Conservation (phyloP, 2,329 filamentous ascomycete genomes). For the Ophiostoma triangulosporum region DNA sequence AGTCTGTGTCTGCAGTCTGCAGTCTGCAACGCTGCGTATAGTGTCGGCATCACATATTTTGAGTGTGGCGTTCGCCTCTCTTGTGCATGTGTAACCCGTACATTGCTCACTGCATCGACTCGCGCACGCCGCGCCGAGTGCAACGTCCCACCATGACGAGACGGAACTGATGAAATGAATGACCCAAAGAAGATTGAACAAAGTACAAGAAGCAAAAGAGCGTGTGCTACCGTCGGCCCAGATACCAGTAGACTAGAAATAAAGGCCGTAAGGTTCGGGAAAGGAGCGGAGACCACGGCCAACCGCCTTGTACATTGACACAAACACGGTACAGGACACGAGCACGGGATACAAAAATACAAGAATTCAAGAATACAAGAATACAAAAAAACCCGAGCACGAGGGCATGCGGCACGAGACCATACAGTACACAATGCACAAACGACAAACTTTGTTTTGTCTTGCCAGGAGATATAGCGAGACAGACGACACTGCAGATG, state of each 20-base stretch:
- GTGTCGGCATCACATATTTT: not conserved
- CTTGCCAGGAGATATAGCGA: not conserved
- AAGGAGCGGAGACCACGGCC: not conserved
- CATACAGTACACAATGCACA: not conserved
- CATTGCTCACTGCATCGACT: too few relatives aligned
- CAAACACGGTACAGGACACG: not conserved
- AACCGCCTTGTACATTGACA: not conserved
- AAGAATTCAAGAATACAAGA: not conserved
- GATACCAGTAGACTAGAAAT: not conserved
- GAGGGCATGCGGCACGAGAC: not conserved
- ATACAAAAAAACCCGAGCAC: not conserved
- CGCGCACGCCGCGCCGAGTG: too few relatives aligned
- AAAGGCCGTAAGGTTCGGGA: conserved; percentile 11
- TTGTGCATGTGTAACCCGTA: not conserved
- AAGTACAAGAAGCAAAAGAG: too few relatives aligned
- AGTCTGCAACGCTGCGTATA: not conserved
- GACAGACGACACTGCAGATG: not conserved
- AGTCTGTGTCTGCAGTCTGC: not conserved
- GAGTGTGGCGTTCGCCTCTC: conserved; percentile 5
- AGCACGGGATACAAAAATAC: not conserved
- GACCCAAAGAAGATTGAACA: not conserved
- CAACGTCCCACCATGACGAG: too few relatives aligned
- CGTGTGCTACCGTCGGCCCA: too few relatives aligned
- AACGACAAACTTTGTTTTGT: not conserved
- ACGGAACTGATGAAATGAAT: too few relatives aligned